Percentiles rank a stretch among this genome's conserved stretches.
Evolutionary conservation across 768 basidiomycete species (phyloP).

Genomic region (Kwoniella heveanensis): DNA sequence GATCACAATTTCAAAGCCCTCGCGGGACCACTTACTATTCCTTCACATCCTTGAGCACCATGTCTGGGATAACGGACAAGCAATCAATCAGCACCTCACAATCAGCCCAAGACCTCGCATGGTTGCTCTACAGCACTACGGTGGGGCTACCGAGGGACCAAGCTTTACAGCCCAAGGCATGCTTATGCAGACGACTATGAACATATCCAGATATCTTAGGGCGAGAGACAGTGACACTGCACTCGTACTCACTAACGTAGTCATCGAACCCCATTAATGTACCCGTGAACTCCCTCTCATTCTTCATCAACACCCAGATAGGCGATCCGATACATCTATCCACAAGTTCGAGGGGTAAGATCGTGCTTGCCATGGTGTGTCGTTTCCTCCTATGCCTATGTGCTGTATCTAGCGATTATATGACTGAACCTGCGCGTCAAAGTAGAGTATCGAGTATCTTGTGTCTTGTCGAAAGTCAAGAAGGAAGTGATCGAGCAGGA

Average conservation of each 20-base stretch:
- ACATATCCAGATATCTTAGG: too few species aligned
- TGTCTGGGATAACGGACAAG: slow-evolving; percentile 35
- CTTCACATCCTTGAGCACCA: slow-evolving; percentile 81
- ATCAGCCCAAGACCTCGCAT: too few species aligned
- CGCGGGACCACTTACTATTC: slow-evolving; percentile 85
- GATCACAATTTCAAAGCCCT: too few species aligned
- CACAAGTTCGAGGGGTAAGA: slow-evolving; percentile 93
- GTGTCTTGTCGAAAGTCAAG: background rate
- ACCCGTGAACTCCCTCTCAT: slow-evolving; percentile 93
- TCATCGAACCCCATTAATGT: slow-evolving; percentile 95
- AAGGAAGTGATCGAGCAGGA: slow-evolving; percentile 16
- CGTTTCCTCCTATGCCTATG: too few species aligned
- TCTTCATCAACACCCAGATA: slow-evolving; percentile 99
- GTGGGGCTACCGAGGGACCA: too few species aligned
- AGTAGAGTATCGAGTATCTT: slow-evolving; percentile 6
- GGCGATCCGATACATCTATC: slow-evolving; percentile 95
- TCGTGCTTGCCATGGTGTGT: slow-evolving; percentile 78
- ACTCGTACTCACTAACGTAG: slow-evolving; percentile 98
- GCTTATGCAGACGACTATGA: too few species aligned
- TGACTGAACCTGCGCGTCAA: too few species aligned
- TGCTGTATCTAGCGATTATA: too few species aligned
- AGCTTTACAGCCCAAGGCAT: too few species aligned
- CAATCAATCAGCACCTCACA: too few species aligned
- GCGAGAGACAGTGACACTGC: too few species aligned
- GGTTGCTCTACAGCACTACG: too few species aligned